These are phyloP conservation scores for Pittosporum tobira DNA, from an alignment of 129 eudicot species.

Conservation along the genomic window DNA sequence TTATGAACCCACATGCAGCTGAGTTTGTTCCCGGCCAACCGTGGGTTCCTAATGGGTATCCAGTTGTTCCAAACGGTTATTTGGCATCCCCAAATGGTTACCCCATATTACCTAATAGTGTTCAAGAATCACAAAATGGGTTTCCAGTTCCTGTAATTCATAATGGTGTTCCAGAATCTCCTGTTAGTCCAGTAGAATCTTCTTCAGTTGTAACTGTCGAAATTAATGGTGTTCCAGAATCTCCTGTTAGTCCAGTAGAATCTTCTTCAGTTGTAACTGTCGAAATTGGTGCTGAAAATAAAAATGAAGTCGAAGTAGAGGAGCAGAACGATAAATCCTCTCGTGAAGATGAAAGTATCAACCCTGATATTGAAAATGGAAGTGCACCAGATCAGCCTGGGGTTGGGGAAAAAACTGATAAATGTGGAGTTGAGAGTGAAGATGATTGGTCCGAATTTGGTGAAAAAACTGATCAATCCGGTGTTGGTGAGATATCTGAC, in stretches of 20 bases:
- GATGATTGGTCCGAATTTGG: neutral
- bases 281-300: constrained; percentile 36
- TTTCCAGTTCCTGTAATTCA: constrained; percentile 18
- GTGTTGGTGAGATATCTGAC: constrained; percentile 17
- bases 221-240: constrained; percentile 9
- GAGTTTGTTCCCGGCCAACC: constrained; percentile 85
- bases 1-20: constrained; percentile 97
- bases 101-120: constrained; percentile 46
- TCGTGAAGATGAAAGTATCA: constrained; percentile 2
- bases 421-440: constrained; percentile 8
- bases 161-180: constrained; percentile 29
- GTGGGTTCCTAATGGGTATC: constrained; percentile 70
- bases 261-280: constrained; percentile 32
- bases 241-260: constrained; percentile 33
- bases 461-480: constrained; percentile 10
- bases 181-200: constrained; percentile 39
- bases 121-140: constrained; percentile 25
- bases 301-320: constrained; percentile 16
- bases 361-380: constrained; percentile 15
- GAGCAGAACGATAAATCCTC: constrained; percentile 14
- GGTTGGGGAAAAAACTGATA: constrained; percentile 12
- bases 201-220: constrained; percentile 29
- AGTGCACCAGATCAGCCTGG: constrained; percentile 17
- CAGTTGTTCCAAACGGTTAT: constrained; percentile 56
- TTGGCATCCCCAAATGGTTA: constrained; percentile 48